A percentile compares a stretch with the other conserved stretches of the same genome.
These are phyloP conservation scores for Penicillium turbatum DNA, from an alignment of 495 filamentous ascomycete species.

Conservation along the genomic window DNA sequence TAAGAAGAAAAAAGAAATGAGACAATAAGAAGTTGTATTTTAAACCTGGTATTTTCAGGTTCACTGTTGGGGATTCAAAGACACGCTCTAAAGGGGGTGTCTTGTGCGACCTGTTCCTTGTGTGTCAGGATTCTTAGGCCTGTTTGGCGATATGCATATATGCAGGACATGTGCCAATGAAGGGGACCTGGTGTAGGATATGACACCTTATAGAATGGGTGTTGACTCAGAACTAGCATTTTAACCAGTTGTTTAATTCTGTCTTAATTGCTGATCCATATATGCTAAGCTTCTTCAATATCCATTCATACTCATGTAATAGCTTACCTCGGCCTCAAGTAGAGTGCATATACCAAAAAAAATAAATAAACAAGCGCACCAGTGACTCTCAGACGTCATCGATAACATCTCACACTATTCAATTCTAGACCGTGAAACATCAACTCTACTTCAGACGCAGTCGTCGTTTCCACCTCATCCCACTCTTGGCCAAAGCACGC, in stretches of 20 bases:
- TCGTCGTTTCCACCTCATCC: slow-evolving; percentile 31
- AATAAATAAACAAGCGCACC: background rate
- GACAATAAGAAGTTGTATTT: background rate
- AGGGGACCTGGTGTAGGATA: background rate
- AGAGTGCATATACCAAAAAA: background rate
- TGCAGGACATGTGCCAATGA: slow-evolving; percentile 1
- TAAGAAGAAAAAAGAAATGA: background rate
- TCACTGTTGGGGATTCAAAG: background rate
- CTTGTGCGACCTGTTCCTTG: slow-evolving; percentile 7
- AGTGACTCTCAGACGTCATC: background rate
- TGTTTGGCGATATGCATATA: slow-evolving; percentile 3
- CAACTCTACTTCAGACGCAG: slow-evolving; percentile 13
- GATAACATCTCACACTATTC: background rate
- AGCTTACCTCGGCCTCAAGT: too few relatives aligned
- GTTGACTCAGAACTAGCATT: background rate
- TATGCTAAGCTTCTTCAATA: background rate
- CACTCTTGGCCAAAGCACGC: slow-evolving; percentile 32
- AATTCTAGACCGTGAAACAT: background rate
- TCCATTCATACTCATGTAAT: background rate
- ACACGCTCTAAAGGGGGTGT: background rate
- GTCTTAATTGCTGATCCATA: too few relatives aligned
- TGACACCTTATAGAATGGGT: background rate
- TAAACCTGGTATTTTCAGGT: background rate
- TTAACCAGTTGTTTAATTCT: too few relatives aligned
- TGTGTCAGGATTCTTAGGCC: background rate